These are phyloP conservation scores for Centaurea solstitialis DNA, from an alignment of 129 eudicot genomes.

Conservation along the genomic window DNA sequence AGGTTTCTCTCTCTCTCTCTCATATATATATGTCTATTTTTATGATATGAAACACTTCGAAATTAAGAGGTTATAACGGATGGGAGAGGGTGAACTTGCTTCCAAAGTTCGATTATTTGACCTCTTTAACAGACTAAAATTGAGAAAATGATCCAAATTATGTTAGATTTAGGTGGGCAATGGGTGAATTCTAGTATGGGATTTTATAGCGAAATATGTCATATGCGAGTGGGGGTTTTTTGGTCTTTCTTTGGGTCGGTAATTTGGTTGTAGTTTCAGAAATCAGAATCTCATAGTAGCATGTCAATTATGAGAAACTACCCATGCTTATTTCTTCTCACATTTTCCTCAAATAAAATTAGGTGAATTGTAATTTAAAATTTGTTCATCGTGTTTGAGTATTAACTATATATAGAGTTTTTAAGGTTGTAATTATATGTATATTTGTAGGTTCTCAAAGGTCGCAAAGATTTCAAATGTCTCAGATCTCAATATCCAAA, in stretches of 20 bases:
- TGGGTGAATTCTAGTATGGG: no score
- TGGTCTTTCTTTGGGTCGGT: background rate
- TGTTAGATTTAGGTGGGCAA: background rate
- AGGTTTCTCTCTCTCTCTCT: slow-evolving; percentile 22
- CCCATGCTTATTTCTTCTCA: background rate
- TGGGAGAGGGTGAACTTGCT: no score
- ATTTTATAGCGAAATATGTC: background rate
- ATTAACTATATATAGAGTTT: background rate
- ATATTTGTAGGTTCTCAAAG: background rate
- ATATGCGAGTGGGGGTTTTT: background rate
- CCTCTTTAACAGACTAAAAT: background rate
- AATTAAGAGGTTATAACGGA: no score
- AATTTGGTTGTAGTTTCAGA: no score
- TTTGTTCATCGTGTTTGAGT: background rate
- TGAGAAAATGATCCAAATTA: background rate
- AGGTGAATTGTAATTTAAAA: no score
- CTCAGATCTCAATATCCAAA: background rate
- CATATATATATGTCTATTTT: background rate
- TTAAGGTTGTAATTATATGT: background rate
- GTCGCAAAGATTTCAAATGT: background rate
- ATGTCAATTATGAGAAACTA: background rate
- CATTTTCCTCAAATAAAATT: background rate
- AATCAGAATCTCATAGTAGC: no score
- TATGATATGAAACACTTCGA: no score
- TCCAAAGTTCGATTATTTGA: no score